Evolutionary conservation across 2,329 filamentous ascomycete genomes (phyloP), one percentile per base, ranked within the genome.

Genomic region (Talaromyces marneffei): DNA sequence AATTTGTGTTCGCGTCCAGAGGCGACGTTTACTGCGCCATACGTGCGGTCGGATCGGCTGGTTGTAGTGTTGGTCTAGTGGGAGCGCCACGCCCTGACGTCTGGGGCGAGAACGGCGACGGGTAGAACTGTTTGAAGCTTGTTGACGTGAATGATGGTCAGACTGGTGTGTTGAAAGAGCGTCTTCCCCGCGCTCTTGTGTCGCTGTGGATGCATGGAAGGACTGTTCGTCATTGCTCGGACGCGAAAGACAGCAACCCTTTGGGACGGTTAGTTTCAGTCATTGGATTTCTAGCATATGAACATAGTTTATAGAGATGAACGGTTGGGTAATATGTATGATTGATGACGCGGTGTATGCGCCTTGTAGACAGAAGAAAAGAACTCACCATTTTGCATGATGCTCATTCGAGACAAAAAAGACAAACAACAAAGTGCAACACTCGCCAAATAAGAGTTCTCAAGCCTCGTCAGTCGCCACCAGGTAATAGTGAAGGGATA

Each of bases 1-100:
- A 2, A 96, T 79, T 58, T 87, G 79, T 16, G 76, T 71, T n/a
- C 83, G 85, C 0, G 89, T 92, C 90, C 90, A 95, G 16, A 78
- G 75, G 20, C 84, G 84, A 58, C 82, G 80, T 64, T 81, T 82
- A 61, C 87, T 85, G 12, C 78, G 78, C 89, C 89, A 92, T 59
- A 82, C 76, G 67, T 89, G 87, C 0, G 80, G 81, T 48, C 83
- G 83, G 40, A 92, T 78, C 1, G 88, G 87, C 66, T 84, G 83
- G 69, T 91, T 89, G 70, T 89, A 88, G 70, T 89, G 87, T 68
- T 88, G 82, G 52, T 68, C 70, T 27, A 79, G 66, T 0, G 77
- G 72, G 29, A 74, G 63, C 12, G 69, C 63, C 39, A 53, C 62
- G 57, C 65, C 62, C 65, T 65, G 64, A 60, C 58, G 62, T 50